Conservation (phyloP, 2,329 filamentous ascomycete genomes). For the Exophiala aquamarina region DNA sequence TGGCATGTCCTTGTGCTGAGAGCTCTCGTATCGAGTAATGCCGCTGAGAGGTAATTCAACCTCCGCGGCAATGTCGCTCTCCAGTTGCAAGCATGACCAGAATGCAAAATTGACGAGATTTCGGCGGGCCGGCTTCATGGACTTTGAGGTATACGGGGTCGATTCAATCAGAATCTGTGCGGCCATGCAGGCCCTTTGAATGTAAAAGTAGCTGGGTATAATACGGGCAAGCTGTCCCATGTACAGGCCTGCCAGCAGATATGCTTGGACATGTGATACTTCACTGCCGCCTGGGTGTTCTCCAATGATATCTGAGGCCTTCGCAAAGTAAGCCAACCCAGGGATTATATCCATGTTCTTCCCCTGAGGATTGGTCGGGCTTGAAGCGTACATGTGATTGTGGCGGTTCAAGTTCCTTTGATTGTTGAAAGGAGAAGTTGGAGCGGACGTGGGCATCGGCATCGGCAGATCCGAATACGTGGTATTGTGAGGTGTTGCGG, state of each 20-base stretch:
- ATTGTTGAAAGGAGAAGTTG: conserved; percentile 23
- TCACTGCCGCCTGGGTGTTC: conserved; percentile 76
- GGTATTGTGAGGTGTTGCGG: conserved; percentile 29
- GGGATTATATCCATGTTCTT: conserved; percentile 83
- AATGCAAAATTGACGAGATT: conserved; percentile 73
- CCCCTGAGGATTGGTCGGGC: conserved; percentile 40
- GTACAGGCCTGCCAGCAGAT: conserved; percentile 82
- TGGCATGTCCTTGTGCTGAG: conserved; percentile 31
- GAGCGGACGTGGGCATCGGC: conserved; percentile 28
- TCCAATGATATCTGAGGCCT: conserved; percentile 82
- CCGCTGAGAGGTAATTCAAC: conserved; percentile 65
- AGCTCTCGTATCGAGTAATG: conserved; percentile 56
- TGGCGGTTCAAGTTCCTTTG: conserved; percentile 19
- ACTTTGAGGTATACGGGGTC: conserved; percentile 28
- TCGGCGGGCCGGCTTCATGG: conserved; percentile 18
- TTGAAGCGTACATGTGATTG: conserved; percentile 8
- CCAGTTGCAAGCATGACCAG: conserved; percentile 91
- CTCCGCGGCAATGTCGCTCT: conserved; percentile 93
- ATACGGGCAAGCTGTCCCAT: conserved; percentile 84
- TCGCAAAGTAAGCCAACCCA: conserved; percentile 84
- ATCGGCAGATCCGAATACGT: conserved; percentile 25
- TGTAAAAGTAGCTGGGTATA: conserved; percentile 78
- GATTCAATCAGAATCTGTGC: conserved; percentile 73
- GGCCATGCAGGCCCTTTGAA: conserved; percentile 59
- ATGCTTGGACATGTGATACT: conserved; percentile 79